Percentiles rank a stretch among this genome's conserved stretches.
These are phyloP conservation scores for Rhynchosporium secalis DNA, from an alignment of 2,329 filamentous ascomycete species.

Conservation along the genomic window DNA sequence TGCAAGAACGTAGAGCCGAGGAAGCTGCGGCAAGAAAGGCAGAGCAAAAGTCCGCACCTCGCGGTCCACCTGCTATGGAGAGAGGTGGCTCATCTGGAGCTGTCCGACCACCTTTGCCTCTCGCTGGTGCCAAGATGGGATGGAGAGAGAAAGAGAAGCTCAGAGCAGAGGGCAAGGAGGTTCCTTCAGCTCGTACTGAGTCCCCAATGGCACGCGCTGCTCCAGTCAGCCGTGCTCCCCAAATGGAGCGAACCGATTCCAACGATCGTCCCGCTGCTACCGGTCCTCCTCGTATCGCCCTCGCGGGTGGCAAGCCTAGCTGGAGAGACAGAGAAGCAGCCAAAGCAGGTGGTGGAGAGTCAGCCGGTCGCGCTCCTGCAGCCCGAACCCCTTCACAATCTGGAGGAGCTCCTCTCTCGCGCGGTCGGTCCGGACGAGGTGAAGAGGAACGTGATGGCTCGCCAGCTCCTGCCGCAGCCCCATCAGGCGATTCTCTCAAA, in stretches of 20 bases:
- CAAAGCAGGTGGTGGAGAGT: slow-evolving; percentile 43
- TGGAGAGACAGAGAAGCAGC: slow-evolving; percentile 63
- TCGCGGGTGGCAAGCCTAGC: slow-evolving; percentile 50
- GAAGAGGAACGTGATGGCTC: slow-evolving; percentile 45
- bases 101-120: slow-evolving; percentile 58
- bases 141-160: slow-evolving; percentile 74
- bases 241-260: slow-evolving; percentile 46
- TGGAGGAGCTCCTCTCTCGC: slow-evolving; percentile 47
- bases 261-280: slow-evolving; percentile 46
- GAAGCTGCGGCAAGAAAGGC: slow-evolving; percentile 78
- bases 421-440: slow-evolving; percentile 46
- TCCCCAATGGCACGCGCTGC: slow-evolving; percentile 35
- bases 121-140: slow-evolving; percentile 62
- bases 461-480: slow-evolving; percentile 42
- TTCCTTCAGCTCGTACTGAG: slow-evolving; percentile 33
- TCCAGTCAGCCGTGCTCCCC: slow-evolving; percentile 30
- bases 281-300: slow-evolving; percentile 55
- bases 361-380: slow-evolving; percentile 35
- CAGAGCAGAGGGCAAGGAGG: slow-evolving; percentile 41
- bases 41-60: slow-evolving; percentile 52
- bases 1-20: slow-evolving; percentile 81
- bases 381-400: slow-evolving; percentile 35
- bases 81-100: slow-evolving; percentile 48
- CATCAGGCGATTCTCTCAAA: slow-evolving; percentile 49
- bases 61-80: slow-evolving; percentile 44